Evolutionary conservation across 1,139 yeast genomes (phyloP).

Genomic region (Candida tetrigidarum): DNA sequence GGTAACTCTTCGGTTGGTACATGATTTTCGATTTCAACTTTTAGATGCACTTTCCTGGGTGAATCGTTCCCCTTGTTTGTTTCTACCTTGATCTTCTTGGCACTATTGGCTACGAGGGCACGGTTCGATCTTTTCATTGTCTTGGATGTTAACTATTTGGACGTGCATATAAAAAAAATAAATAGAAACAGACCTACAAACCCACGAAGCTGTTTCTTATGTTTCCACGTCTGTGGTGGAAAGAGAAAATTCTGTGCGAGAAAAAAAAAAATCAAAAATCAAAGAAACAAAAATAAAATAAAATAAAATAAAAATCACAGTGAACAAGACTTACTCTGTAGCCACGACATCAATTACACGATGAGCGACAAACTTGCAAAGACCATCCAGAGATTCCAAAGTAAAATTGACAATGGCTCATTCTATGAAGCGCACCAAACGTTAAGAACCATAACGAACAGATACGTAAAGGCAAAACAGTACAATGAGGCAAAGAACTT

Average conservation of each 20-base stretch:
- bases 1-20: slow-evolving; percentile 10
- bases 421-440: slow-evolving; percentile 97
- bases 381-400: slow-evolving; percentile 67
- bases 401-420: slow-evolving; percentile 72
- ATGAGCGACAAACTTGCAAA: slow-evolving; percentile 54
- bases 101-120: neutral
- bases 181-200: no score
- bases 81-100: slow-evolving; percentile 10
- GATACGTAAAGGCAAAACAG: slow-evolving; percentile 74
- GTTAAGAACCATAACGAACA: slow-evolving; percentile 80
- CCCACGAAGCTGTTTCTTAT: no score
- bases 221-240: no score
- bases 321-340: slow-evolving; percentile 4
- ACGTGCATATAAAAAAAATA: no score
- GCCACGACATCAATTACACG: neutral
- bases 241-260: no score
- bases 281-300: slow-evolving; percentile 2
- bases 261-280: no score
- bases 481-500: slow-evolving; percentile 74
- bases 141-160: neutral
- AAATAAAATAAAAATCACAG: neutral
- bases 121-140: slow-evolving; percentile 1
- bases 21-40: slow-evolving; percentile 16
- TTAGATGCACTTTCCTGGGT: slow-evolving; percentile 8
- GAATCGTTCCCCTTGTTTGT: neutral